Percentiles rank a stretch among this genome's conserved stretches.
phyloP scores from a whole-genome alignment of 306 rosid species.

The Acacia crassicarpa region DNA sequence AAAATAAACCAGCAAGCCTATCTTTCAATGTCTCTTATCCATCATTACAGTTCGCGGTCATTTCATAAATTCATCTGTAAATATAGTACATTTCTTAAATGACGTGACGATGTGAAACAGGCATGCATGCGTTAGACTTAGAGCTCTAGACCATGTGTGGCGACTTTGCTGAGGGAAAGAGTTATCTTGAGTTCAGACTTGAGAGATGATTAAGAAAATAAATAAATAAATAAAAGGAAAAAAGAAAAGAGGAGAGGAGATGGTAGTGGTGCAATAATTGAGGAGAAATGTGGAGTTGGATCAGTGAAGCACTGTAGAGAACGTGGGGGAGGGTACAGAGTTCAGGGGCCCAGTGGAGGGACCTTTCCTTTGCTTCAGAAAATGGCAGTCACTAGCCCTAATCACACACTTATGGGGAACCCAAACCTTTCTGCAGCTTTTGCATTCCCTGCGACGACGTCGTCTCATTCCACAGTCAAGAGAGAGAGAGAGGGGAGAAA shows the following conservation, averaged over 20 bases:
- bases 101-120: neutral
- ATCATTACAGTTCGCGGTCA: neutral
- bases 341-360: constrained; percentile 30
- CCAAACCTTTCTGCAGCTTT: constrained; percentile 52
- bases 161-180: neutral
- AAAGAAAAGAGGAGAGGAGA: neutral
- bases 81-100: neutral
- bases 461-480: neutral
- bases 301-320: constrained; percentile 37
- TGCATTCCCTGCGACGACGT: constrained; percentile 26
- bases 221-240: neutral
- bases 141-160: neutral
- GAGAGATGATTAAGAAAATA: neutral
- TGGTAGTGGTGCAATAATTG: constrained; percentile 20
- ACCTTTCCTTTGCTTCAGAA: constrained; percentile 19
- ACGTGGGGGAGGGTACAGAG: constrained; percentile 34
- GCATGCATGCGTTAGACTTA: neutral
- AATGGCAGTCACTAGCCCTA: constrained; percentile 35
- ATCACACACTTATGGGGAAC: constrained; percentile 59
- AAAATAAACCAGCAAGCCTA: neutral
- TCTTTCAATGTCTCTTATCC: neutral
- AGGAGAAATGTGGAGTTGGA: constrained; percentile 21
- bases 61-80: neutral
- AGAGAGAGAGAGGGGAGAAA: no score
- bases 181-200: constrained; percentile 14